These are phyloP conservation scores for Moesziomyces antarcticus DNA, from an alignment of 1,284 basidiomycete species.

Conservation along the genomic window DNA sequence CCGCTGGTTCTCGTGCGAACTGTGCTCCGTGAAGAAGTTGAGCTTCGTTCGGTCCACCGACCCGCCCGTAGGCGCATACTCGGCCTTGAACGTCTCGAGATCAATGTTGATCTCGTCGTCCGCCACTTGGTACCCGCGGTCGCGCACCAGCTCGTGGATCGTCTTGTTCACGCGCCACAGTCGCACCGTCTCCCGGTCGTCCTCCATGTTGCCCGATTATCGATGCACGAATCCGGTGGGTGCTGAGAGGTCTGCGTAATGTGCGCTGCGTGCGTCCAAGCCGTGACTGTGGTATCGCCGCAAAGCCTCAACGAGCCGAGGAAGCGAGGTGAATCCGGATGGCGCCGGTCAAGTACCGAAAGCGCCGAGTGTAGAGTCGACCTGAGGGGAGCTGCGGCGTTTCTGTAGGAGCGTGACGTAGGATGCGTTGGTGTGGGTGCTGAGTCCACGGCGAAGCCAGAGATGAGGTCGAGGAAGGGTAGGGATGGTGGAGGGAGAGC, in stretches of 20 bases:
- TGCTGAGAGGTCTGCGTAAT: too few species aligned
- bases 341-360: too few species aligned
- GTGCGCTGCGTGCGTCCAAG: too few species aligned
- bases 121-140: slow-evolving; percentile 84
- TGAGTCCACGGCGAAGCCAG: not conserved
- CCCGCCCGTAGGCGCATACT: slow-evolving; percentile 70
- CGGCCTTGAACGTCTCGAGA: slow-evolving; percentile 76
- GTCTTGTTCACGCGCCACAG: slow-evolving; percentile 97
- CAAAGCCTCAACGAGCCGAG: too few species aligned
- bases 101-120: slow-evolving; percentile 91
- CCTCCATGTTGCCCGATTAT: slow-evolving; percentile 59
- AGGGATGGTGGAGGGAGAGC: not conserved
- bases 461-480: not conserved
- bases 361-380: too few species aligned
- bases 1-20: slow-evolving; percentile 74
- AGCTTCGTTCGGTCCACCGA: slow-evolving; percentile 61
- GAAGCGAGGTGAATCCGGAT: too few species aligned
- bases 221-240: too few species aligned
- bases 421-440: too few species aligned
- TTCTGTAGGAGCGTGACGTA: too few species aligned
- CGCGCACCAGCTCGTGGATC: slow-evolving; percentile 94
- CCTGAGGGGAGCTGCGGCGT: too few species aligned
- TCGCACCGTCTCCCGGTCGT: slow-evolving; percentile 72
- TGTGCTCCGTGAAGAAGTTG: slow-evolving; percentile 63
- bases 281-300: too few species aligned